Evolutionary conservation across 2,329 filamentous ascomycete species (phyloP), one percentile per base, ranked within the genome.

Genomic region (Alternaria sp.): DNA sequence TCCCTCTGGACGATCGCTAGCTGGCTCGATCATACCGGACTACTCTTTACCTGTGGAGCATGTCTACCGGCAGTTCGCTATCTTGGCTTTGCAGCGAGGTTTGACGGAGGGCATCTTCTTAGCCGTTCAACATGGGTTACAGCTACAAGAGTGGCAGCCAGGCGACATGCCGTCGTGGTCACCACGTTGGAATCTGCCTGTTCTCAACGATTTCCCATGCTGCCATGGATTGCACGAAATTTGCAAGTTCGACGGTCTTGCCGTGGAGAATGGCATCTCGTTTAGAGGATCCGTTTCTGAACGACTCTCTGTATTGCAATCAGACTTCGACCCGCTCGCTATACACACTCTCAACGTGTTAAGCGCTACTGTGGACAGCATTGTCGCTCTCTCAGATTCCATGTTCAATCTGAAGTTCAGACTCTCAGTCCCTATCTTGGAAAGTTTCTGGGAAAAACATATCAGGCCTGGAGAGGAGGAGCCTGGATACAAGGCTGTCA

Each of bases 291-390:
- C 4, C 2, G 7, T 1, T 40, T 3, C 15, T 3, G 4, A 40
- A 4, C 8, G 0, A 4, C 4, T n/a, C 8, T n/a, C 32, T 40
- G 4, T 3, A 9, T 5, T n/a, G 2, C 32, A 1, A n/a, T 5
- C 15, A 10, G 0, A 40, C 3, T 5, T 40, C 8, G 32, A 40
- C 8, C 15, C 15, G 15, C 32, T 40, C 32, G 15, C 32, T 40
- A 10, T 5, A 10, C 8, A 40, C 15, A 40, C 32, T 10, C 32
- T 40, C 4, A 40, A n/a, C 8, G 8, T 40, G 15, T 0, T 40
- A 4, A 40, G 32, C 4, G 8, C 32, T n/a, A n/a, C 15, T 5
- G 5, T 40, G 5, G 32, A 40, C 7, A 5, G 0, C 1, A 40
- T 40, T 2, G 15, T n/a, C 1, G 32, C 32, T n/a, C 32, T 40